phyloP scores from a whole-genome alignment of 208 protist species.

The Leishmania aethiopica region DNA sequence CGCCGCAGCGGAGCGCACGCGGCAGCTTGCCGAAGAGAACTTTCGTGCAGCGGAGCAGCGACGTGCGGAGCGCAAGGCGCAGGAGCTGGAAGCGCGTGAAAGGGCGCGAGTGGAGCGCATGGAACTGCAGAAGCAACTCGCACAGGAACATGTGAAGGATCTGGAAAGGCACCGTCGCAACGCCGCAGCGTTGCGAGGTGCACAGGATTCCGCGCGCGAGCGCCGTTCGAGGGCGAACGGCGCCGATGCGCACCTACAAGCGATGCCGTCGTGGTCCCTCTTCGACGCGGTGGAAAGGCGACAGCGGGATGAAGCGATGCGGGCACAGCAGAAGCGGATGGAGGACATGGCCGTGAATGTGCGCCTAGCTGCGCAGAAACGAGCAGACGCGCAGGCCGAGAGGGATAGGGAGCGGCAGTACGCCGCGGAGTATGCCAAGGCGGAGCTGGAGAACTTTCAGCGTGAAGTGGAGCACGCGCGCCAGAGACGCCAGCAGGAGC shows the following conservation, averaged over 20 bases:
- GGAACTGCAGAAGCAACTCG: conserved; percentile 12
- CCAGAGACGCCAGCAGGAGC: conserved; percentile 30
- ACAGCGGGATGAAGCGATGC: conserved; percentile 15
- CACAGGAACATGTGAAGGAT: conserved; percentile 4
- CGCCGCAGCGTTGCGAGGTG: conserved; percentile 19
- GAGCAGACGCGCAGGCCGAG: conserved; percentile 16
- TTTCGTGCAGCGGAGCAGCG: conserved; percentile 7
- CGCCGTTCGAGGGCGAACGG: background rate
- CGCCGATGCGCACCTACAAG: background rate
- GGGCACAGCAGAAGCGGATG: conserved; percentile 22
- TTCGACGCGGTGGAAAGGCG: conserved; percentile 29
- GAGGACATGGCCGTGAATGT: conserved; percentile 32
- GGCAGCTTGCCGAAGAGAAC: conserved; percentile 26
- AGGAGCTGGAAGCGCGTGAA: conserved; percentile 2
- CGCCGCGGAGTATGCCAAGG: conserved; percentile 12
- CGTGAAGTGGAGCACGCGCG: conserved; percentile 21
- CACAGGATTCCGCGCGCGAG: conserved; percentile 24
- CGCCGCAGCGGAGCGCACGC: conserved; percentile 10
- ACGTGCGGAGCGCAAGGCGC: conserved; percentile 19
- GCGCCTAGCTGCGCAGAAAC: conserved; percentile 25
- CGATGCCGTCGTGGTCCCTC: conserved; percentile 9
- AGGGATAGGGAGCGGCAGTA: conserved; percentile 26
- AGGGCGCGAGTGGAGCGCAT: background rate
- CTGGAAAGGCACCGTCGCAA: conserved; percentile 14
- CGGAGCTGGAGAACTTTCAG: conserved; percentile 27